Percentiles rank a stretch among this genome's conserved stretches.
Conservation (phyloP, 139 green algal species). For the Tetraselmis striata region DNA sequence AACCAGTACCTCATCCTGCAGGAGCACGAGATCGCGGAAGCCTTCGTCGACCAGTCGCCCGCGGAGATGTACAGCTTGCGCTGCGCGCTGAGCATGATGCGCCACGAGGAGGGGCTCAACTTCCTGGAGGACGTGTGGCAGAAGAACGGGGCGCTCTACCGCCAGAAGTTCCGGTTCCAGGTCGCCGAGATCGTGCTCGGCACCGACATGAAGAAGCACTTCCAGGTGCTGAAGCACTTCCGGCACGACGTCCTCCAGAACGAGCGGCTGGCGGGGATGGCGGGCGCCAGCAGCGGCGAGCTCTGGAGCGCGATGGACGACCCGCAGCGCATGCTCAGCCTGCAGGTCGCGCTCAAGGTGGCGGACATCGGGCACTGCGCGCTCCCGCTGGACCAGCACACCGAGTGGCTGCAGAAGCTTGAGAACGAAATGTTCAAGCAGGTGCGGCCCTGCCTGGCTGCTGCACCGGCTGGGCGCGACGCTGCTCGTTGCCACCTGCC, state of each 20-base stretch:
- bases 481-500: background rate
- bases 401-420: constrained; percentile 46
- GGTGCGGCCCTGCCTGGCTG: background rate
- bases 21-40: background rate
- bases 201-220: background rate
- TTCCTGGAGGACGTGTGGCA: background rate
- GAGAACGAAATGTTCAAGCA: constrained; percentile 55
- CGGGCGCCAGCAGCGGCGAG: background rate
- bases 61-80: background rate
- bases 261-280: background rate
- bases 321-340: background rate
- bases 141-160: constrained; percentile 8
- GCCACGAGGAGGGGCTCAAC: background rate
- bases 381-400: constrained; percentile 36
- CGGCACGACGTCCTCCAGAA: background rate
- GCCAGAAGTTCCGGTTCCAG: background rate
- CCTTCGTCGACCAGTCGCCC: background rate
- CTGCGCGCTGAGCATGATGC: background rate
- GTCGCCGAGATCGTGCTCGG: background rate
- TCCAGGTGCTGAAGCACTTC: background rate
- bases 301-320: background rate
- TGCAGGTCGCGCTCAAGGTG: background rate
- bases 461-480: background rate
- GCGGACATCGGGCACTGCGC: constrained; percentile 49
- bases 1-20: background rate